Percentiles rank a stretch among this genome's conserved stretches.
These are phyloP conservation scores for Harrya chromipes DNA, from an alignment of 768 basidiomycete species.

Conservation along the genomic window DNA sequence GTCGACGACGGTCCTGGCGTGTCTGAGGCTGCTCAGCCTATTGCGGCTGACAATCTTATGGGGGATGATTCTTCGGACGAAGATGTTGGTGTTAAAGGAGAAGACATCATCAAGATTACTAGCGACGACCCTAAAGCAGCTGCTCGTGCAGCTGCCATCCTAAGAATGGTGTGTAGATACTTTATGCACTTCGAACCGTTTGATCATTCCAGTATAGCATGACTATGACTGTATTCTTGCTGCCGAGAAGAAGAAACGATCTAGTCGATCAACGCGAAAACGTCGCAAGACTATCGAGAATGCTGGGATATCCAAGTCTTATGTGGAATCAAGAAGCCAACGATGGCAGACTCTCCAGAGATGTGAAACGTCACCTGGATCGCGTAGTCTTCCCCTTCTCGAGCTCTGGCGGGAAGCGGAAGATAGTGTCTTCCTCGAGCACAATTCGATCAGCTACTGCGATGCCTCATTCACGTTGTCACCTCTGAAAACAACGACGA, in stretches of 20 bases:
- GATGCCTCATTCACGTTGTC: conserved; percentile 17
- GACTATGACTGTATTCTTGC: conserved; percentile 76
- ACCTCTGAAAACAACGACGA: conserved; percentile 8
- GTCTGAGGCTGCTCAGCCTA: not conserved
- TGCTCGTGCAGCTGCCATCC: conserved; percentile 88
- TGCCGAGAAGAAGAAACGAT: conserved; percentile 26
- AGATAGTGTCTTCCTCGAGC: conserved; percentile 29
- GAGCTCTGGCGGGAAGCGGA: conserved; percentile 30
- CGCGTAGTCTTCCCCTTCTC: conserved; percentile 30
- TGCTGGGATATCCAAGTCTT: conserved; percentile 31
- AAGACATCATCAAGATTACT: conserved; percentile 73
- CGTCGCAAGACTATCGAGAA: conserved; percentile 36
- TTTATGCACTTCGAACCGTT: not conserved
- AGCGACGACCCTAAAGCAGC: conserved; percentile 84
- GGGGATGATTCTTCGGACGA: conserved; percentile 22
- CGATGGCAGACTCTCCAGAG: conserved; percentile 12
- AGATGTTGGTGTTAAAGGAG: conserved; percentile 35
- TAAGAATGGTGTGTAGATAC: conserved; percentile 66
- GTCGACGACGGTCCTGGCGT: conserved; percentile 16
- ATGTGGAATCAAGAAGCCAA: conserved; percentile 6
- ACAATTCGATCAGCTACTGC: conserved; percentile 17
- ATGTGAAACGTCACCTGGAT: conserved; percentile 26
- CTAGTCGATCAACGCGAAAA: conserved; percentile 33
- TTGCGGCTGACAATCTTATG: not conserved
- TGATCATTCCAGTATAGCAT: conserved; percentile 45